A percentile compares a stretch with the other conserved stretches of the same genome.
Conservation (phyloP, 352 stramenopile genomes). For the Pythium aphanidermatum region DNA sequence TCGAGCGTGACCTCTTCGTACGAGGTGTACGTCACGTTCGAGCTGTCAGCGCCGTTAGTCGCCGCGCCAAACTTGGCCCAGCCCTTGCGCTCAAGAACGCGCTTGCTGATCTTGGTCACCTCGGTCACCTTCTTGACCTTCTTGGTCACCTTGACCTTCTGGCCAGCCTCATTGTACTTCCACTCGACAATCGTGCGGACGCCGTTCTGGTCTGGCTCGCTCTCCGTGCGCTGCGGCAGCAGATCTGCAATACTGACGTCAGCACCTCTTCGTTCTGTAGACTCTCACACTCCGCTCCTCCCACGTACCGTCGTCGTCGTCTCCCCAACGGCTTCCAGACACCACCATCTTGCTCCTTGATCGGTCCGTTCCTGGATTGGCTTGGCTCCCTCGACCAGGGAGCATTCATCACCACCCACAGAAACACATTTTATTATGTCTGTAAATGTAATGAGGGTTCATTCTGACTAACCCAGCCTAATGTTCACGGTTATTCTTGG, state of each 20-base stretch:
- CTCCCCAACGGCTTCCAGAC: slow-evolving; percentile 67
- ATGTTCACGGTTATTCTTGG: slow-evolving; percentile 19
- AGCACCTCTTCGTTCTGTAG: too few species aligned
- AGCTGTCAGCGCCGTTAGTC: slow-evolving; percentile 59
- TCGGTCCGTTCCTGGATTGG: slow-evolving; percentile 1
- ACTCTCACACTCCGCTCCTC: background rate
- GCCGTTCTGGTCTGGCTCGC: slow-evolving; percentile 71
- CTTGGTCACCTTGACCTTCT: slow-evolving; percentile 90
- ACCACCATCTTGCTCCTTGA: slow-evolving; percentile 48
- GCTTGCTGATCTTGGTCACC: slow-evolving; percentile 80
- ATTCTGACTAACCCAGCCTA: too few species aligned
- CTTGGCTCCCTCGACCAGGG: slow-evolving; percentile 2
- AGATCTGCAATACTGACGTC: too few species aligned
- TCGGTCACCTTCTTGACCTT: slow-evolving; percentile 86
- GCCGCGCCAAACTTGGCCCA: slow-evolving; percentile 84
- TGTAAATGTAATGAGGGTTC: slow-evolving; percentile 5
- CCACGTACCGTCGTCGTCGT: slow-evolving; percentile 58
- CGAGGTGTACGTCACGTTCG: slow-evolving; percentile 84
- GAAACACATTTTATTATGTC: slow-evolving; percentile 10
- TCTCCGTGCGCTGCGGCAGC: slow-evolving; percentile 76
- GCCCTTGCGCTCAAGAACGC: slow-evolving; percentile 71
- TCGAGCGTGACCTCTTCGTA: slow-evolving; percentile 79
- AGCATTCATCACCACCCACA: slow-evolving; percentile 16
- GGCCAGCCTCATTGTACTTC: slow-evolving; percentile 85
- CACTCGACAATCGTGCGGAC: slow-evolving; percentile 86